phyloP scores from a whole-genome alignment of 2,329 filamentous ascomycete genomes.

The Xylariaceae sp. region DNA sequence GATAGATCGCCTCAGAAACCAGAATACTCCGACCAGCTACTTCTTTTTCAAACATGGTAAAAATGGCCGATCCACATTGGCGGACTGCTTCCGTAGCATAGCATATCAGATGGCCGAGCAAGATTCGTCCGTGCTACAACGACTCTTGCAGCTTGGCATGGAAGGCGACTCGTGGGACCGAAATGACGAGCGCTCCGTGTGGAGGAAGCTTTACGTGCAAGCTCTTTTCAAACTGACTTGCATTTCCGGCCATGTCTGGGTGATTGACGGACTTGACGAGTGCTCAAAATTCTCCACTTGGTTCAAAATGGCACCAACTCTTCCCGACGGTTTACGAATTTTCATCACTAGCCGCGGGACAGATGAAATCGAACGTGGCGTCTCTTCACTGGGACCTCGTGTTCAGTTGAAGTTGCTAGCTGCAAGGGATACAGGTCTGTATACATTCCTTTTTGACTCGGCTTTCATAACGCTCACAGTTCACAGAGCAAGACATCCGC shows the following conservation, averaged over 20 bases:
- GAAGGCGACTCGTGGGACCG: conserved; percentile 22
- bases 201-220: conserved; percentile 25
- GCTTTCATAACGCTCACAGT: conserved; percentile 1
- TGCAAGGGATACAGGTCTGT: conserved; percentile 14
- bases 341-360: conserved; percentile 30
- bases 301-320: conserved; percentile 12
- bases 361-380: conserved; percentile 26
- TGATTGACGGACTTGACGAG: conserved; percentile 33
- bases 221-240: conserved; percentile 23
- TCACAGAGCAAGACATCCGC: conserved; percentile 24
- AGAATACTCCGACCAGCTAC: conserved; percentile 25
- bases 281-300: conserved; percentile 22
- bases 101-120: conserved; percentile 32
- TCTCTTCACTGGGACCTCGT: conserved; percentile 19
- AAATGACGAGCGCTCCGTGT: conserved; percentile 23
- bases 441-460: conserved; percentile 1
- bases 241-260: conserved; percentile 27
- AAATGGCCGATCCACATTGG: conserved; percentile 21
- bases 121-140: conserved; percentile 19
- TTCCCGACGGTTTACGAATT: conserved; percentile 24
- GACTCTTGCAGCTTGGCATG: conserved; percentile 18
- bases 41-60: conserved; percentile 30
- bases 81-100: conserved; percentile 26
- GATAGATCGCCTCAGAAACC: conserved; percentile 26
- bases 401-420: conserved; percentile 9